Evolutionary conservation across 164 flowering plant species (phyloP).

Genomic region (grape (Vitis vinifera)): DNA sequence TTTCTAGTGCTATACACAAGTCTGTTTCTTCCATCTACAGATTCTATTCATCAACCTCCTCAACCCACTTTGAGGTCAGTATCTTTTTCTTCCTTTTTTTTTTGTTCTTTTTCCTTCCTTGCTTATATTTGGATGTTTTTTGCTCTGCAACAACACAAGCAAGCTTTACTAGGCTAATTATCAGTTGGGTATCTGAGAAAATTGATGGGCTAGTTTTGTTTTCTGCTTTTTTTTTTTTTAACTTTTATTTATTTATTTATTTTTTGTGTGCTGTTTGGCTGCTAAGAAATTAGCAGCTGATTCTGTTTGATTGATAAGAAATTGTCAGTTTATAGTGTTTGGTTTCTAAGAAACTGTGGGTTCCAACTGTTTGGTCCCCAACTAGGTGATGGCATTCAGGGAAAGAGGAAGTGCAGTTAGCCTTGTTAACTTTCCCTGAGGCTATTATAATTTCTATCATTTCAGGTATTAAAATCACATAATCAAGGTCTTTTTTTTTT

Average conservation of each 20-base stretch:
- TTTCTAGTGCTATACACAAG: slow-evolving; percentile 6
- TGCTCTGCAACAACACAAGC: not conserved
- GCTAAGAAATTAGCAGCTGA: no score
- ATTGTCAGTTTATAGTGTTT: no score
- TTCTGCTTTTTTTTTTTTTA: not conserved
- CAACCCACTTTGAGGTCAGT: slow-evolving; percentile 31
- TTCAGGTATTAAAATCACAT: no score
- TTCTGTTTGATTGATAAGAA: no score
- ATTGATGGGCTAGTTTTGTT: not conserved
- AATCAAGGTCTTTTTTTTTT: no score
- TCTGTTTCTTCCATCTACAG: slow-evolving; percentile 7
- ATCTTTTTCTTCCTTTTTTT: not conserved
- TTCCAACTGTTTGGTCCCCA: no score
- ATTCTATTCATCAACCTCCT: slow-evolving; percentile 21
- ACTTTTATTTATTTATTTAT: no score
- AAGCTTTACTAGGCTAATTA: not conserved
- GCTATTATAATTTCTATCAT: no score
- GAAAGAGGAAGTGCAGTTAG: no score
- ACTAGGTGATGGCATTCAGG: no score
- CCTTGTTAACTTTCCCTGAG: no score
- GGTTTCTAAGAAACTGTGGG: no score
- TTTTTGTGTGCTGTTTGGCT: not conserved
- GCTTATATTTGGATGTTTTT: not conserved
- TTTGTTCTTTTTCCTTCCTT: not conserved
- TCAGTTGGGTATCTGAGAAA: slow-evolving; percentile 1